A percentile compares a stretch with the other conserved stretches of the same genome.
These are phyloP conservation scores for Parachaetomium inaequale DNA, from an alignment of 495 filamentous ascomycete genomes.

Conservation along the genomic window DNA sequence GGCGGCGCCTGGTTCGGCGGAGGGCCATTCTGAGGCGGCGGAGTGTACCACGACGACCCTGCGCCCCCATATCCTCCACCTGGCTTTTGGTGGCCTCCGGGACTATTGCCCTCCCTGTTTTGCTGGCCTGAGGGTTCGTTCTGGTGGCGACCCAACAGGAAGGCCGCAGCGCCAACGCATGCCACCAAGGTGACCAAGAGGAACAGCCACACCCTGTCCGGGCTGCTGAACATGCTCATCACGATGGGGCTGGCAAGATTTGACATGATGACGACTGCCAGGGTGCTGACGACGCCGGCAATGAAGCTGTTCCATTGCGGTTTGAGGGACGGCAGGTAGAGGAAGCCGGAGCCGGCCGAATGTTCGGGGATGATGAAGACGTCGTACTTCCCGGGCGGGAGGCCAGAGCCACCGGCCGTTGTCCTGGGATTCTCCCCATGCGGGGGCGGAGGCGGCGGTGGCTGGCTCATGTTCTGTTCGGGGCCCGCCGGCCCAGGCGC, in stretches of 20 bases:
- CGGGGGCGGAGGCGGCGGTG: slow-evolving; percentile 60
- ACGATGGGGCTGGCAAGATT: slow-evolving; percentile 64
- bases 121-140: slow-evolving; percentile 2
- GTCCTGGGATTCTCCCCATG: slow-evolving; percentile 64
- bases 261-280: slow-evolving; percentile 63
- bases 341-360: slow-evolving; percentile 81
- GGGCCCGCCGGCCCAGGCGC: slow-evolving; percentile 22
- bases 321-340: slow-evolving; percentile 87
- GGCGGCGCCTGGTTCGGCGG: slow-evolving; percentile 43
- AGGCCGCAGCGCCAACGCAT: slow-evolving; percentile 14
- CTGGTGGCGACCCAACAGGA: slow-evolving; percentile 14
- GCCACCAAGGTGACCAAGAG: slow-evolving; percentile 3
- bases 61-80: slow-evolving; percentile 22
- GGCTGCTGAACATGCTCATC: slow-evolving; percentile 56
- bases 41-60: slow-evolving; percentile 25
- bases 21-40: slow-evolving; percentile 34
- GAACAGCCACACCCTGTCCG: slow-evolving; percentile 8
- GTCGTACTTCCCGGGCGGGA: slow-evolving; percentile 85
- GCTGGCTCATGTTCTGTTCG: slow-evolving; percentile 40
- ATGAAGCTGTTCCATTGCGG: slow-evolving; percentile 87
- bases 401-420: slow-evolving; percentile 45
- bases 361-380: slow-evolving; percentile 97
- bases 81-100: slow-evolving; percentile 6
- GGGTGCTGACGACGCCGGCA: slow-evolving; percentile 71
- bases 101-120: slow-evolving; percentile 19